These are phyloP conservation scores for Diplotaxis tenuifolia DNA, from an alignment of 345 rosid species.

Conservation along the genomic window DNA sequence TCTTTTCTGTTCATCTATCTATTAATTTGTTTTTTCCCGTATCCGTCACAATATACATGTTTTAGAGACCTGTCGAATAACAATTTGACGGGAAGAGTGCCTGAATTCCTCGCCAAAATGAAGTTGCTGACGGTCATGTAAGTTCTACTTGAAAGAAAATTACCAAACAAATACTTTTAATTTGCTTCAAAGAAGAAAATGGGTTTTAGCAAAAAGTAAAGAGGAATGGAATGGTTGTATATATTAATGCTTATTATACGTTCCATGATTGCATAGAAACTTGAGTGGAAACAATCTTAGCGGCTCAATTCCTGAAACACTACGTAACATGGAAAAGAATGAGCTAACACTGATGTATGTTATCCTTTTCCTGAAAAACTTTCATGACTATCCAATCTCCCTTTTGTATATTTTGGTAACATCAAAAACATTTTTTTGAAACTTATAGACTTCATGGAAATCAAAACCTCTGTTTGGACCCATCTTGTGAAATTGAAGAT, in stretches of 20 bases:
- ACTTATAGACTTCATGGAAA: conserved; percentile 17
- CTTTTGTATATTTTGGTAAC: neutral
- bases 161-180: no score
- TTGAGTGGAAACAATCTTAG: neutral
- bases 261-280: neutral
- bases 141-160: conserved; percentile 19
- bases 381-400: neutral
- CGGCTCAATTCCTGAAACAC: neutral
- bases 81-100: conserved; percentile 34
- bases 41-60: neutral
- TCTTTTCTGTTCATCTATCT: no score
- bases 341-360: neutral
- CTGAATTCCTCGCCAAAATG: conserved; percentile 42
- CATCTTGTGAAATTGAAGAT: neutral
- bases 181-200: no score
- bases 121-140: conserved; percentile 42
- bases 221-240: no score
- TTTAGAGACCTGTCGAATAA: conserved; percentile 40
- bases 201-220: no score
- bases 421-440: neutral
- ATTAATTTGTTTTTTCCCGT: no score
- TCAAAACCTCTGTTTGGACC: conserved; percentile 19
- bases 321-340: neutral
- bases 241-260: no score
- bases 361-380: neutral